Base-by-base conservation (phyloP, 2,329 filamentous ascomycete species). In the Ophiostoma australiae region DNA sequence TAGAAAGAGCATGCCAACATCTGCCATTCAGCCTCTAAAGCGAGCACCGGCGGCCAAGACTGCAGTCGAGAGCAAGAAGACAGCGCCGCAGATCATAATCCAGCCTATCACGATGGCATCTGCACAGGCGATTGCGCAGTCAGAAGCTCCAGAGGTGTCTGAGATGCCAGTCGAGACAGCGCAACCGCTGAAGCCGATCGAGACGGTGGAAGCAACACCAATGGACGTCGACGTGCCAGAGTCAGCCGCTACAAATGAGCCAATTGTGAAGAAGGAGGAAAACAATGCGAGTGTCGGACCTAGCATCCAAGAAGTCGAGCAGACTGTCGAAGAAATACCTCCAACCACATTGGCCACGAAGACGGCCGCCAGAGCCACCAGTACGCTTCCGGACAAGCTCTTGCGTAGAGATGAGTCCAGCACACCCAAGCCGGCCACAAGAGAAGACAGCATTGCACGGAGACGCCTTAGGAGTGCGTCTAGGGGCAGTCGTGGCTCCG, bases 1-100 rank as follows among this genome's bases (percentile, higher is more conserved):
- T 1, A 80, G 82, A 77, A 81, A 84, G 80, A 74, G 76, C 67
- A 83, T 77, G 80, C 86, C 86, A 0, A 84, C 84, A 4, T 89
- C 86, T 27, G 86, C 86, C 39, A 89, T 89, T 71, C 83, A 87
- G 70, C 86, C 86, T 1, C 85, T 88, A 69, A 78, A 81, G 69
- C 78, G 81, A 68, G 82, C 84, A 15, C 17, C 61, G 4, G 7
- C 35, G 2, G 77, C 82, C 6, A 84, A 83, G 74, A 76, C 78
- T 15, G 71, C 79, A 0, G 82, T 84, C 27, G 72, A 77, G 7
- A 84, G 80, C 73, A 85, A 83, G 73, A 44, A 48, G 65, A 44
- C 44, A 13, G 63, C 20, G 69, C 69, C 58, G 5, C 69, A 61
- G 35, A 67, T 67, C 4, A 67, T 39, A 4, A 67, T 67, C 2